Conservation (phyloP, 768 basidiomycete genomes). For the Xanthoconium purpureum region DNA sequence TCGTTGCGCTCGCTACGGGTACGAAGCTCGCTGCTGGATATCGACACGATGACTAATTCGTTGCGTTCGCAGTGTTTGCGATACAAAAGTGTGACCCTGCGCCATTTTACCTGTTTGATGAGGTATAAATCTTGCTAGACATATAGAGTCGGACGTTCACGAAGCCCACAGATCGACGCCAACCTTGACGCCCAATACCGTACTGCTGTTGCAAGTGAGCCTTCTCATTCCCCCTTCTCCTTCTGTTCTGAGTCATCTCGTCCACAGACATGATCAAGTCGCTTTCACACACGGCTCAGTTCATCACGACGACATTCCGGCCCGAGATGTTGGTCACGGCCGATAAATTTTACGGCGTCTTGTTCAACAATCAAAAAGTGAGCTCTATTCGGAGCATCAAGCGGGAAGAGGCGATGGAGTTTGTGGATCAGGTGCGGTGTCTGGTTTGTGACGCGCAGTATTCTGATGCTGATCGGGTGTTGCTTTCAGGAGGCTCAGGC, state of each 20-base stretch:
- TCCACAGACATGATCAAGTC: slow-evolving; percentile 79
- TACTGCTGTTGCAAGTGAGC: slow-evolving; percentile 89
- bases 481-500: slow-evolving; percentile 46
- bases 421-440: slow-evolving; percentile 76
- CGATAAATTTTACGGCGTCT: slow-evolving; percentile 95
- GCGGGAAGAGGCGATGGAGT: slow-evolving; percentile 88
- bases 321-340: slow-evolving; percentile 95
- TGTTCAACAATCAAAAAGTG: slow-evolving; percentile 95
- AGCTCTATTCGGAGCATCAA: slow-evolving; percentile 85
- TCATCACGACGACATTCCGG: slow-evolving; percentile 97
- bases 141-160: neutral
- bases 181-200: slow-evolving; percentile 97
- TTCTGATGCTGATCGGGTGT: neutral
- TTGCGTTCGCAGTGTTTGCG: slow-evolving; percentile 71
- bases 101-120: slow-evolving; percentile 99
- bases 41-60: slow-evolving; percentile 1
- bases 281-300: slow-evolving; percentile 83
- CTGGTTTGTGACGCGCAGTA: neutral
- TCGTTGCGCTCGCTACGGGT: slow-evolving; percentile 95
- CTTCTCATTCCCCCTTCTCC: neutral
- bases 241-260: slow-evolving; percentile 36
- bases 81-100: slow-evolving; percentile 99
- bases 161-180: slow-evolving; percentile 74
- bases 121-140: slow-evolving; percentile 42
- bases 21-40: slow-evolving; percentile 7